phyloP scores from a whole-genome alignment of 176 grass and related monocot species.

The Tillandsia fasciculata region DNA sequence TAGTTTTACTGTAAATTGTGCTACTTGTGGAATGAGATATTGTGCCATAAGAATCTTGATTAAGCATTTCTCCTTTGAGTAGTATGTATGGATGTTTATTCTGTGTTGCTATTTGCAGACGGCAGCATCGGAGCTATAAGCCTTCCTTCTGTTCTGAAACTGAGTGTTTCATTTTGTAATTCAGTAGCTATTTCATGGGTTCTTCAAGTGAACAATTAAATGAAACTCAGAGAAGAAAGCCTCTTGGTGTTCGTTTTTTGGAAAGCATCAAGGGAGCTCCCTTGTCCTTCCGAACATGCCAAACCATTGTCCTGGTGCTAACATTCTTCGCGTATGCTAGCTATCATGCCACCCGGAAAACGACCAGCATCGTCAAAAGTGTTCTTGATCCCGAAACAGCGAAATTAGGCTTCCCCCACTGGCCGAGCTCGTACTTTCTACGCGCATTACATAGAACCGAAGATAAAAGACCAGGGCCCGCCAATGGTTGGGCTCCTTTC shows the following conservation, averaged over 20 bases:
- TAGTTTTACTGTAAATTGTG: too few relatives aligned
- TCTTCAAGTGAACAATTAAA: constrained; percentile 18
- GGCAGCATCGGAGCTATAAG: neutral
- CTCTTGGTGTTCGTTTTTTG: constrained; percentile 44
- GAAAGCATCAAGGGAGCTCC: constrained; percentile 37
- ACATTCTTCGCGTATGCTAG: constrained; percentile 70
- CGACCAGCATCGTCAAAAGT: constrained; percentile 75
- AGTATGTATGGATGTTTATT: neutral
- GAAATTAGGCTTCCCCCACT: constrained; percentile 32
- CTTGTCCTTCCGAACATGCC: constrained; percentile 60
- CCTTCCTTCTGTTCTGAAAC: neutral
- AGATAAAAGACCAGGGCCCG: constrained; percentile 13
- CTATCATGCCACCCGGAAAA: constrained; percentile 80
- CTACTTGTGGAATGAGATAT: too few relatives aligned
- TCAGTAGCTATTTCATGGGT: constrained; percentile 9
- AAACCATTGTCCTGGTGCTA: constrained; percentile 44
- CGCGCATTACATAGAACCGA: constrained; percentile 11
- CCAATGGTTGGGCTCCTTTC: constrained; percentile 61
- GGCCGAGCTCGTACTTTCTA: constrained; percentile 53
- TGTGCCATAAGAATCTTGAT: too few relatives aligned
- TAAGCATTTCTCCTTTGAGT: too few relatives aligned
- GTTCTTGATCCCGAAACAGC: constrained; percentile 72
- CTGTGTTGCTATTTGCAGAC: neutral
- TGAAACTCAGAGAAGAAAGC: constrained; percentile 30
- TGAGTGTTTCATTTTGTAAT: neutral